Conservation (phyloP, 1,284 basidiomycete species). For the Marasmius sp. region DNA sequence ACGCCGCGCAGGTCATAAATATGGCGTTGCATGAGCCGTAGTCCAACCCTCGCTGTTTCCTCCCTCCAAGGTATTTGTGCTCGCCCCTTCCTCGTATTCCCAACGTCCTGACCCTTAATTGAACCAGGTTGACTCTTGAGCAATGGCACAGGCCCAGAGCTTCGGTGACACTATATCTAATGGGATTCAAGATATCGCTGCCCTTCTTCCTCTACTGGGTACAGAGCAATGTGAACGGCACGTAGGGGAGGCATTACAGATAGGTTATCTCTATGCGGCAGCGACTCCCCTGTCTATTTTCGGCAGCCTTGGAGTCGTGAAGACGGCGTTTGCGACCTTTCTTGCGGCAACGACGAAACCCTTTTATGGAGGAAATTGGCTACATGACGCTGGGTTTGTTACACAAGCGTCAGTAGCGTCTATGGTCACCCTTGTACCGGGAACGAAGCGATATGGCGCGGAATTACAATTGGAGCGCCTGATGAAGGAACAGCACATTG, state of each 20-base stretch:
- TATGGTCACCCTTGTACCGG: not conserved
- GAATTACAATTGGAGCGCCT: not conserved
- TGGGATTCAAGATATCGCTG: constrained; percentile 17
- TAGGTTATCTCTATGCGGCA: not conserved
- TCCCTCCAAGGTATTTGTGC: too few relatives aligned
- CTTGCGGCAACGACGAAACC: not conserved
- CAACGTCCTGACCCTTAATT: too few relatives aligned
- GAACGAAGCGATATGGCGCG: not conserved
- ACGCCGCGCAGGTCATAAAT: too few relatives aligned
- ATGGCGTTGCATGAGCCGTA: too few relatives aligned
- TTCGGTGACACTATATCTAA: constrained; percentile 3
- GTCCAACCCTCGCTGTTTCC: too few relatives aligned
- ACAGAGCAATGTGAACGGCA: constrained; percentile 15
- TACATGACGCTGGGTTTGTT: not conserved
- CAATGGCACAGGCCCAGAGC: not conserved
- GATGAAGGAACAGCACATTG: not conserved
- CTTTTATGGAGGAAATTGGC: not conserved
- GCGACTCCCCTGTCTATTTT: not conserved
- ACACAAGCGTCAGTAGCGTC: not conserved
- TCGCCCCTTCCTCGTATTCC: too few relatives aligned
- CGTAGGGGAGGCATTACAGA: constrained; percentile 6
- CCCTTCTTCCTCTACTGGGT: constrained; percentile 16
- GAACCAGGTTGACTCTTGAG: too few relatives aligned
- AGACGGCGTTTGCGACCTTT: not conserved
- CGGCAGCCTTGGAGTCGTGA: not conserved